A percentile compares a stretch with the other conserved stretches of the same genome.
Conservation (phyloP, 805 yeast genomes). For the Zygosaccharomyces rouxii region DNA sequence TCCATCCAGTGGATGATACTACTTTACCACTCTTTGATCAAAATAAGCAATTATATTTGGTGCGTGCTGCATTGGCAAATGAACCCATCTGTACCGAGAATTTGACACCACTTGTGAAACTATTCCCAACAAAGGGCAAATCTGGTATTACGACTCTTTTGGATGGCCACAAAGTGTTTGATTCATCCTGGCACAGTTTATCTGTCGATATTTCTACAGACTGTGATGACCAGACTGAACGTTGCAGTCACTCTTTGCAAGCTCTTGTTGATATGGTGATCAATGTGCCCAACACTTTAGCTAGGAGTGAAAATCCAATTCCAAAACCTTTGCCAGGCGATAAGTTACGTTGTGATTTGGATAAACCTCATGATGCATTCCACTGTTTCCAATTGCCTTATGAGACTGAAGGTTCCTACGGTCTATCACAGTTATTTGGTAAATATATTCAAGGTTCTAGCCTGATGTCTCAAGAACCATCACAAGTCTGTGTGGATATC, state of each 20-base stretch:
- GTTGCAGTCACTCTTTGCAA: constrained; percentile 51
- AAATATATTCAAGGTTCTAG: constrained; percentile 60
- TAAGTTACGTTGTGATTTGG: constrained; percentile 65
- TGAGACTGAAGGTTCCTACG: constrained; percentile 43
- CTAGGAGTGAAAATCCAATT: constrained; percentile 60
- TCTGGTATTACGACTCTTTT: constrained; percentile 80
- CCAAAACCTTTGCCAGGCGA: constrained; percentile 76
- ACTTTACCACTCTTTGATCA: constrained; percentile 29
- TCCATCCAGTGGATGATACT: constrained; percentile 20
- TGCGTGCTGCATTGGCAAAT: constrained; percentile 86
- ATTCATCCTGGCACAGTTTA: constrained; percentile 92
- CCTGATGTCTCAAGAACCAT: constrained; percentile 44
- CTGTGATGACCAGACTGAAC: constrained; percentile 37
- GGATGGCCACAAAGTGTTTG: constrained; percentile 88
- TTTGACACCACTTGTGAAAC: constrained; percentile 84
- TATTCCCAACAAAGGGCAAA: constrained; percentile 87
- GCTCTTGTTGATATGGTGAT: constrained; percentile 70
- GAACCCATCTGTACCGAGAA: constrained; percentile 97
- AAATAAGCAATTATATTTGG: constrained; percentile 44
- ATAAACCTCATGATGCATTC: constrained; percentile 55
- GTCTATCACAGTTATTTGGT: constrained; percentile 67
- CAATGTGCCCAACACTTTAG: constrained; percentile 63
- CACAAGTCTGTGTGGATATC: constrained; percentile 40
- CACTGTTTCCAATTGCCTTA: constrained; percentile 77
- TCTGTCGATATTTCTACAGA: constrained; percentile 69